A percentile compares a stretch with the other conserved stretches of the same genome.
These are phyloP conservation scores for Astrocystis sublimbata DNA, from an alignment of 495 filamentous ascomycete genomes.

Conservation along the genomic window DNA sequence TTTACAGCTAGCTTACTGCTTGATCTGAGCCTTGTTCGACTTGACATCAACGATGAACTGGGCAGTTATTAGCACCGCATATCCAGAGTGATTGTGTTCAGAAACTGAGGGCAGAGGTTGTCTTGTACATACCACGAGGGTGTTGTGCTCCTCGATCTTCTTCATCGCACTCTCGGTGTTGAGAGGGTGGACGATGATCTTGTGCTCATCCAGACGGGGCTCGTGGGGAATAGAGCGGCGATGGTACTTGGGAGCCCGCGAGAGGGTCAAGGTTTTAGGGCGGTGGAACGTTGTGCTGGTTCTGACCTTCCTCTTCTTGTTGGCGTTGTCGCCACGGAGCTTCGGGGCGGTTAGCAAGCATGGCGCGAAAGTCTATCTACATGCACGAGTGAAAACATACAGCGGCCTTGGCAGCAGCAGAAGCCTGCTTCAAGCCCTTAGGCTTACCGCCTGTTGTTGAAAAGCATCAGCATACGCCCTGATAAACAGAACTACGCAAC, in stretches of 20 bases:
- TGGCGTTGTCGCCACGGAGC: slow-evolving; percentile 53
- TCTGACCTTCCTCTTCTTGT: slow-evolving; percentile 92
- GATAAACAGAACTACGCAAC: slow-evolving; percentile 55
- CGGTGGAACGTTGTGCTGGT: slow-evolving; percentile 94
- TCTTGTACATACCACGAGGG: slow-evolving; percentile 60
- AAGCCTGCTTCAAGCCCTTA: slow-evolving; percentile 75
- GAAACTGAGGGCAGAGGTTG: not conserved
- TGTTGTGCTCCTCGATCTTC: slow-evolving; percentile 99
- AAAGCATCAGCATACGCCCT: slow-evolving; percentile 55
- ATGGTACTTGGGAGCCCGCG: slow-evolving; percentile 87
- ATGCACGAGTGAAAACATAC: slow-evolving; percentile 57
- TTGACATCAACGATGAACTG: slow-evolving; percentile 96
- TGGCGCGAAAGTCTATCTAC: not conserved
- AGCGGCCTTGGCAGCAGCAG: slow-evolving; percentile 88
- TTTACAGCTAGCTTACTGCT: too few species aligned
- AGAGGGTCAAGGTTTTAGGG: slow-evolving; percentile 50
- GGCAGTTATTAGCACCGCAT: not conserved
- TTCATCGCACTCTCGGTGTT: slow-evolving; percentile 99
- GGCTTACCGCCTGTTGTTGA: slow-evolving; percentile 56
- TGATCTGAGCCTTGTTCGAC: slow-evolving; percentile 99
- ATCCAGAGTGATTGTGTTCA: not conserved
- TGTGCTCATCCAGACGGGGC: slow-evolving; percentile 89
- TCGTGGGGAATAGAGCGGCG: slow-evolving; percentile 89
- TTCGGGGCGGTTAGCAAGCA: not conserved
- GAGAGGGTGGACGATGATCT: slow-evolving; percentile 77